Conservation (phyloP, 2,329 filamentous ascomycete genomes). For the Xenoacremonium recifei region DNA sequence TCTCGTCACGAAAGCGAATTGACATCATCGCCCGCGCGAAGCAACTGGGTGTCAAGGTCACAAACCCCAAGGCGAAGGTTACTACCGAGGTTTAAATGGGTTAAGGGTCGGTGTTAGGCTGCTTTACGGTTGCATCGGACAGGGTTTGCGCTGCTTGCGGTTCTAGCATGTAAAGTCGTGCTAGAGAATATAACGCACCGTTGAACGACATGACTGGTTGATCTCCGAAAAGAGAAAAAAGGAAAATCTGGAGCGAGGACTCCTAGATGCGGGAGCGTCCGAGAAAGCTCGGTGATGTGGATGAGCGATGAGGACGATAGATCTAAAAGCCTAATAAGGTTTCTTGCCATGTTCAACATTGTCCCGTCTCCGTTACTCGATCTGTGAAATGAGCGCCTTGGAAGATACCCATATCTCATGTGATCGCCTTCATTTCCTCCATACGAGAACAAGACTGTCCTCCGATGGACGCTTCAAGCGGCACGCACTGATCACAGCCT, state of each 20-base stretch:
- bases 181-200: constrained; percentile 30
- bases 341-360: too few species aligned
- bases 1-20: constrained; percentile 98
- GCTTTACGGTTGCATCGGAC: constrained; percentile 32
- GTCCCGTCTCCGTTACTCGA: too few species aligned
- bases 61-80: constrained; percentile 98
- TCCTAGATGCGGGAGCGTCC: too few species aligned
- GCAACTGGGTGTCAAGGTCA: constrained; percentile 99
- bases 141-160: constrained; percentile 30
- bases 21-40: constrained; percentile 97
- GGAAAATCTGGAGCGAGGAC: constrained; percentile 9
- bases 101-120: constrained; percentile 28
- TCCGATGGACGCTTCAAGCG: too few species aligned
- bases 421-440: too few species aligned
- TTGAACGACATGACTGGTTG: constrained; percentile 28
- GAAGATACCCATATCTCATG: too few species aligned
- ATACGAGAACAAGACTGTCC: too few species aligned
- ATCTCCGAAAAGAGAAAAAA: constrained; percentile 13
- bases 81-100: constrained; percentile 79
- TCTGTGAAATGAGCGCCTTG: too few species aligned
- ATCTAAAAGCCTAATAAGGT: background rate
- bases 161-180: constrained; percentile 28
- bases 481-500: too few species aligned
- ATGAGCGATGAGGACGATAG: background rate
- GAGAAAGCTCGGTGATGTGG: too few species aligned